These are phyloP conservation scores for Cryptococcus sp. DNA, from an alignment of 1,284 basidiomycete genomes.

Conservation along the genomic window DNA sequence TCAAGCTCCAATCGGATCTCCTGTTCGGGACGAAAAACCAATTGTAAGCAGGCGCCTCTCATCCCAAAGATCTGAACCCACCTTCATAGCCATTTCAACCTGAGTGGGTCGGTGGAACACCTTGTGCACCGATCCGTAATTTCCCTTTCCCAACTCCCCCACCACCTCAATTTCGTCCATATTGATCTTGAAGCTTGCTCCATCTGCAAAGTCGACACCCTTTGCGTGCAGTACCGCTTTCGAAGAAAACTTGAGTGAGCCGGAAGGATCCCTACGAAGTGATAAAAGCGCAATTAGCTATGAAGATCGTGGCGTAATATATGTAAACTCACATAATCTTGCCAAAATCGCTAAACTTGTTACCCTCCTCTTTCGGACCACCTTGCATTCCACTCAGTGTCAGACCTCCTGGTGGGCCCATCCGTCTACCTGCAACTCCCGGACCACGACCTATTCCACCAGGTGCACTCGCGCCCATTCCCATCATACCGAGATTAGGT, in stretches of 20 bases:
- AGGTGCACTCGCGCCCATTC: conserved; percentile 32
- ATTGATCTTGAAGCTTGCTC: conserved; percentile 90
- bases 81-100: conserved; percentile 99
- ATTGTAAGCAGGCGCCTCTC: background rate
- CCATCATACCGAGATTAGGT: conserved; percentile 40
- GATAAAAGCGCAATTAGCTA: background rate
- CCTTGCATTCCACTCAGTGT: conserved; percentile 48
- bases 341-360: conserved; percentile 80
- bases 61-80: conserved; percentile 43
- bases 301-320: background rate
- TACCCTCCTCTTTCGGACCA: conserved; percentile 29
- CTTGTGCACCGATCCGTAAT: conserved; percentile 96
- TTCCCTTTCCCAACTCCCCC: conserved; percentile 91
- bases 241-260: conserved; percentile 86
- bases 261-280: conserved; percentile 77
- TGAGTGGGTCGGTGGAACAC: conserved; percentile 92
- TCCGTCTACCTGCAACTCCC: conserved; percentile 38
- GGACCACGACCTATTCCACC: conserved; percentile 35
- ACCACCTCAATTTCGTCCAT: conserved; percentile 91
- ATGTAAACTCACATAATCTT: conserved; percentile 78
- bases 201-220: conserved; percentile 94
- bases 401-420: conserved; percentile 49
- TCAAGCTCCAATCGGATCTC: conserved; percentile 98
- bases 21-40: conserved; percentile 54
- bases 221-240: conserved; percentile 90